Evolutionary conservation across 2,329 filamentous ascomycete genomes (phyloP).

Genomic region (Leptoxyphium fumago): DNA sequence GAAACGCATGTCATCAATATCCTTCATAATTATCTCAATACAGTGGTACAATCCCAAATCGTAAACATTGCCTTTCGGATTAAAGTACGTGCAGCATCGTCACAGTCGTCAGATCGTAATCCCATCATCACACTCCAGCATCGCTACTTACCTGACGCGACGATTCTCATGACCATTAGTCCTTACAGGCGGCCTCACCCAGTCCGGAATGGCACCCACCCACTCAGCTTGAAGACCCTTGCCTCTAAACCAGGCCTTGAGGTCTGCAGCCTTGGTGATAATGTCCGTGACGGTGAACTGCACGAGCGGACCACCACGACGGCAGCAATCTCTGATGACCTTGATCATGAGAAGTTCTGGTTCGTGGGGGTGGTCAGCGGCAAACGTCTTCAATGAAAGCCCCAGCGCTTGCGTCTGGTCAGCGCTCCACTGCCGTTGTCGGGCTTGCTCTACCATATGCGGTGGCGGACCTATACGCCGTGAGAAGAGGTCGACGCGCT

Average conservation of each 20-base stretch:
- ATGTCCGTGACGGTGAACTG: slow-evolving; percentile 20
- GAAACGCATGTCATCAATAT: too few relatives aligned
- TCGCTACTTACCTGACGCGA: too few relatives aligned
- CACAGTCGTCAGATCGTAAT: too few relatives aligned
- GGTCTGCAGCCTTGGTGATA: slow-evolving; percentile 12
- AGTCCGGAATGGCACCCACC: slow-evolving; percentile 13
- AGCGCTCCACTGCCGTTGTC: slow-evolving; percentile 17
- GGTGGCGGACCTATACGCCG: slow-evolving; percentile 16
- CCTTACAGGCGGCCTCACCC: slow-evolving; percentile 1
- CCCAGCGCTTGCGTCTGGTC: slow-evolving; percentile 18
- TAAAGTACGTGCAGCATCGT: too few relatives aligned
- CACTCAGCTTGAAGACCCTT: slow-evolving; percentile 7
- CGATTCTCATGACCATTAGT: too few relatives aligned
- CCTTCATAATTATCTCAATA: too few relatives aligned
- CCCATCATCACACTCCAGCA: too few relatives aligned
- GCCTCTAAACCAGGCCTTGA: slow-evolving; percentile 7
- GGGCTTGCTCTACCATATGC: slow-evolving; percentile 6
- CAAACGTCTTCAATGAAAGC: slow-evolving; percentile 10
- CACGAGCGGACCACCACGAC: neutral
- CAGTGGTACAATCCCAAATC: too few relatives aligned
- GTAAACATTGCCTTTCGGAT: too few relatives aligned
- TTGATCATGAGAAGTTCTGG: slow-evolving; percentile 13
- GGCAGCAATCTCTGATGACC: slow-evolving; percentile 12
- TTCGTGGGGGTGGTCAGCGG: slow-evolving; percentile 4
- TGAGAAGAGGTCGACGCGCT: slow-evolving; percentile 23